Evolutionary conservation across 495 filamentous ascomycete species (phyloP).

Genomic region (Wilcoxina mikolae): DNA sequence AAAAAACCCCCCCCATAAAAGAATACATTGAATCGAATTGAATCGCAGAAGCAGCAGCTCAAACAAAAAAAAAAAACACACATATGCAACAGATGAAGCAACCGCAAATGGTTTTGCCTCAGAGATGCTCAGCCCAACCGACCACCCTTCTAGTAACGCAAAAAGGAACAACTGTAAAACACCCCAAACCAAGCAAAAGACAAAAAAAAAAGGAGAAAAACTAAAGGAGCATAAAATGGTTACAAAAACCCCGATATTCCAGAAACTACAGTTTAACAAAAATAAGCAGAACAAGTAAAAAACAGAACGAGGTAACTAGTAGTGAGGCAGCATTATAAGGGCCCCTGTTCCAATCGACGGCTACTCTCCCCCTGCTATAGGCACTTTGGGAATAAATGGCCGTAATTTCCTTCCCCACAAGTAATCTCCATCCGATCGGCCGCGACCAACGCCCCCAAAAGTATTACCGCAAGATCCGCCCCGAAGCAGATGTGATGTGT

Average conservation of each 20-base stretch:
- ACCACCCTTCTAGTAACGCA: background rate
- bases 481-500: background rate
- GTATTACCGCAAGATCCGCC: background rate
- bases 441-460: background rate
- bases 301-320: background rate
- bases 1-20: too few relatives aligned
- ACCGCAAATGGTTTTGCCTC: background rate
- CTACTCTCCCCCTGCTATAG: background rate
- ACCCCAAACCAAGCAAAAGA: background rate
- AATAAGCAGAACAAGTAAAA: background rate
- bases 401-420: background rate
- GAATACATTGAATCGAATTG: too few relatives aligned
- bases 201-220: background rate
- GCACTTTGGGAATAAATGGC: background rate
- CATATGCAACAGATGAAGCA: background rate
- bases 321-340: background rate
- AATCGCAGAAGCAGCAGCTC: slow-evolving; percentile 6
- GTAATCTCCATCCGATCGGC: background rate
- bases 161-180: background rate
- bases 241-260: background rate
- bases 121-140: background rate
- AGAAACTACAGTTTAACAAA: background rate
- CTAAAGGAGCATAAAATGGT: background rate
- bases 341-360: background rate
- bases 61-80: background rate